phyloP scores from a whole-genome alignment of 768 basidiomycete species.

The Suillus brevipes region DNA sequence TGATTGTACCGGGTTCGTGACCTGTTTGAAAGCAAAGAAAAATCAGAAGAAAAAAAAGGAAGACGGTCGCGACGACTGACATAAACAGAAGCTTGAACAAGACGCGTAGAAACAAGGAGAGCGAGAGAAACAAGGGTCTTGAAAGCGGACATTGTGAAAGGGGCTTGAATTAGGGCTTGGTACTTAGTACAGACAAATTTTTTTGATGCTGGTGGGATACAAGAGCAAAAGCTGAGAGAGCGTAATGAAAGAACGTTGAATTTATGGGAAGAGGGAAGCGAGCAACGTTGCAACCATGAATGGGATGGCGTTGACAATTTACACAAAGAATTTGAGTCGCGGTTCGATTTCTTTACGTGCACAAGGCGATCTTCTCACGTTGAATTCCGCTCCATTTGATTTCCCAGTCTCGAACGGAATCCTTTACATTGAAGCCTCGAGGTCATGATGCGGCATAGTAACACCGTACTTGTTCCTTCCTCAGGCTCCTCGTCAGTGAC shows the following conservation, averaged over 20 bases:
- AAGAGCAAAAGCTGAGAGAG: conserved; percentile 10
- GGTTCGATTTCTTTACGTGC: not conserved
- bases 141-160: conserved; percentile 17
- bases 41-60: not conserved
- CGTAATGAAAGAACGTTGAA: conserved; percentile 15
- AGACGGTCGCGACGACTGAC: conserved; percentile 12
- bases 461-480: not conserved
- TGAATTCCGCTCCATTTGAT: not conserved
- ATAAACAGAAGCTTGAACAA: conserved; percentile 20
- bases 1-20: conserved; percentile 44
- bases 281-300: conserved; percentile 14
- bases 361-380: conserved; percentile 10
- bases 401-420: conserved; percentile 11
- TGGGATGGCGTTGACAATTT: conserved; percentile 11
- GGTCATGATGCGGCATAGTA: not conserved
- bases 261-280: conserved; percentile 31
- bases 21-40: conserved; percentile 31
- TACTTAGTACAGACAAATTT: not conserved
- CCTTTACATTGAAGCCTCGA: not conserved
- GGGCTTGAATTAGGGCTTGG: conserved; percentile 10
- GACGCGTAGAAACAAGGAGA: conserved; percentile 21
- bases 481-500: not conserved
- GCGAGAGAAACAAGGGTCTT: conserved; percentile 16
- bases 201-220: conserved; percentile 3
- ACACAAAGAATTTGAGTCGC: not conserved